Evolutionary conservation across 2,329 filamentous ascomycete genomes (phyloP), one percentile per base, ranked within the genome.

Genomic region (Trichoderma oligosporum): DNA sequence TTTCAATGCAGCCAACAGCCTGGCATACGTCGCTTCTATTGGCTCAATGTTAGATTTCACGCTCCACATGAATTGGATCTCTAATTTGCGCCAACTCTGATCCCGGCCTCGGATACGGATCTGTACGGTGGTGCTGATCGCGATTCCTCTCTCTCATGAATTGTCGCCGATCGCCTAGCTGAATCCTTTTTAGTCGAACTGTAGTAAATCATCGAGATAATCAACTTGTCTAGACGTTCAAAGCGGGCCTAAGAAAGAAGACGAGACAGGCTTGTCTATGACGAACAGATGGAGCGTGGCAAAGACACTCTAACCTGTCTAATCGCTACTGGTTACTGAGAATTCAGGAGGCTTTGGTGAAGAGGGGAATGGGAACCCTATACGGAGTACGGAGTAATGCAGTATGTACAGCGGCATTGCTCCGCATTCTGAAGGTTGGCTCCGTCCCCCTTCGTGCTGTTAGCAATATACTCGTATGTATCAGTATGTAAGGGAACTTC

Each of bases 111-210:
- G 7, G 39, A 36, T 54, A 25, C 25, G 53, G 53, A 51, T n/a
- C n/a, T n/a, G n/a, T n/a, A n/a, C n/a, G n/a, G n/a, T n/a, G n/a
- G 46, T 44, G 45, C 7, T 48, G 55, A 57, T 57, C 46, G 12
- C 42, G 22, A 57, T 20, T 22, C 29, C 39, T 16, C 35, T 7
- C 29, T 11, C 20, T 1, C n/a, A n/a, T n/a, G 1, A 39, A 22
- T 27, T 36, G 41, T 7, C n/a, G 27, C 24, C 31, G 52, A 55
- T 55, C 52, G 16, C 31, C 29, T 11, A 29, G 31, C 31, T 36
- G 31, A 6, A 38, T 20, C 22, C 6, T 29, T 31, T 27, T 16
- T 6, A n/a, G 31, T 38, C 33, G 11, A 22, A 36, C 8, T 35
- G 25, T 27, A 18, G 49, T 29, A 35, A 22, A n/a, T 54, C 20